A percentile compares a stretch with the other conserved stretches of the same genome.
phyloP scores from a whole-genome alignment of 352 stramenopile genomes.

The Phytophthora pinifolia region DNA sequence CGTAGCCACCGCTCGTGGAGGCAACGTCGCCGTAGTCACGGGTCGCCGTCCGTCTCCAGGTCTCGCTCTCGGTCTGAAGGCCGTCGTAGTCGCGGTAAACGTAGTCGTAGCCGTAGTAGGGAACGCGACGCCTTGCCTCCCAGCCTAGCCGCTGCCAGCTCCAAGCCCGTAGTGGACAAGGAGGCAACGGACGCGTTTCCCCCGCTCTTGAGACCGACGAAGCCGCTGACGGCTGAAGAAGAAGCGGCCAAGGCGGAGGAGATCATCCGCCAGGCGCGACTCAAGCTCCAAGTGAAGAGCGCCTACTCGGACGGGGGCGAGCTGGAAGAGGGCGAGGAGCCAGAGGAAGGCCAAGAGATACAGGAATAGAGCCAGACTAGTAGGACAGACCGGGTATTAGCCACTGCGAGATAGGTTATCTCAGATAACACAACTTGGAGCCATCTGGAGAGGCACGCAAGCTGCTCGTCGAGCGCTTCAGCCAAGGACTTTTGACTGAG shows the following conservation, averaged over 20 bases:
- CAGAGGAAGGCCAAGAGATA: constrained; percentile 38
- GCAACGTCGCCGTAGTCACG: constrained; percentile 30
- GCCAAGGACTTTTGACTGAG: too few relatives aligned
- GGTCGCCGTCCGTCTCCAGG: constrained; percentile 33
- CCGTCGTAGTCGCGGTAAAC: constrained; percentile 19
- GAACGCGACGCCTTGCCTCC: constrained; percentile 26
- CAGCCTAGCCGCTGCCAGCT: constrained; percentile 20
- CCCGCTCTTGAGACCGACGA: constrained; percentile 16
- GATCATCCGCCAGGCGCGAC: constrained; percentile 66
- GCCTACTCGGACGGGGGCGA: constrained; percentile 44
- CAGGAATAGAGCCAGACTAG: constrained; percentile 26
- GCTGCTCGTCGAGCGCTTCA: constrained; percentile 1
- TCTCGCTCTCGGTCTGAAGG: constrained; percentile 38
- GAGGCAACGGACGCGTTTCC: constrained; percentile 12
- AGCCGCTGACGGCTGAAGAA: constrained; percentile 37
- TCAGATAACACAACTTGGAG: too few relatives aligned
- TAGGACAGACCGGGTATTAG: neutral
- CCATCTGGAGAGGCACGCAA: constrained; percentile 4
- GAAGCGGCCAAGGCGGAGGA: constrained; percentile 60
- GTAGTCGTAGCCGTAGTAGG: constrained; percentile 34
- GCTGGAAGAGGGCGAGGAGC: constrained; percentile 63
- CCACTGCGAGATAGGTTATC: too few relatives aligned
- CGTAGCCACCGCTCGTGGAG: constrained; percentile 20
- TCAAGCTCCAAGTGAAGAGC: constrained; percentile 54
- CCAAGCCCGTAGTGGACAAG: constrained; percentile 6